phyloP scores from a whole-genome alignment of 108 stramenopile genomes.

The Ochromonas danica region DNA sequence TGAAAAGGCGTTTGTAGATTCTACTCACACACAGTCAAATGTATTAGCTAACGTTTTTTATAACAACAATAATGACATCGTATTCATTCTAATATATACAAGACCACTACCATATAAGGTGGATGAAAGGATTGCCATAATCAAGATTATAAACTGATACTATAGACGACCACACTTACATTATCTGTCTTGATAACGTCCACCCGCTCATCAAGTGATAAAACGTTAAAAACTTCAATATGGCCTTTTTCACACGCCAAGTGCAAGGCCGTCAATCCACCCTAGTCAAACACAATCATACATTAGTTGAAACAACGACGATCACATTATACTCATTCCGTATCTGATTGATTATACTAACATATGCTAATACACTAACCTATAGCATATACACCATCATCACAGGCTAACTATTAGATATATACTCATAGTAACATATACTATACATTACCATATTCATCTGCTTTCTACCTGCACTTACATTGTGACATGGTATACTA shows the following conservation, averaged over 20 bases:
- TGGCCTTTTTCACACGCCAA: too few relatives aligned
- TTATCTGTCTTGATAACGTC: too few relatives aligned
- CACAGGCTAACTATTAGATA: too few relatives aligned
- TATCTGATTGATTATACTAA: constrained; percentile 17
- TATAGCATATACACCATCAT: too few relatives aligned
- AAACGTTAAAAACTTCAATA: constrained; percentile 17
- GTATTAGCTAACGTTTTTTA: constrained; percentile 17
- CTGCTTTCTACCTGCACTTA: too few relatives aligned
- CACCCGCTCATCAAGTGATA: constrained; percentile 16
- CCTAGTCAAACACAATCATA: constrained; percentile 17
- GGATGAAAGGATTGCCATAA: constrained; percentile 15
- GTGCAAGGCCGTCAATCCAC: constrained; percentile 12
- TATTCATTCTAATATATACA: constrained; percentile 18
- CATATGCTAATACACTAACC: too few relatives aligned
- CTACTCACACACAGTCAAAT: constrained; percentile 15
- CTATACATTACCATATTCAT: too few relatives aligned
- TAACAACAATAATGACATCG: constrained; percentile 17
- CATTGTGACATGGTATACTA: too few relatives aligned
- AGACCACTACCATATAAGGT: too few relatives aligned
- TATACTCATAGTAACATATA: too few relatives aligned
- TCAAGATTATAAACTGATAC: constrained; percentile 17
- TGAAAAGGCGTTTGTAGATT: constrained; percentile 16
- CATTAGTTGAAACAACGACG: constrained; percentile 15
- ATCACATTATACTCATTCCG: constrained; percentile 16
- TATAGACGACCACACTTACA: constrained; percentile 15